Base-by-base conservation (phyloP, 768 basidiomycete genomes). In the Xerocomellus intermedius region DNA sequence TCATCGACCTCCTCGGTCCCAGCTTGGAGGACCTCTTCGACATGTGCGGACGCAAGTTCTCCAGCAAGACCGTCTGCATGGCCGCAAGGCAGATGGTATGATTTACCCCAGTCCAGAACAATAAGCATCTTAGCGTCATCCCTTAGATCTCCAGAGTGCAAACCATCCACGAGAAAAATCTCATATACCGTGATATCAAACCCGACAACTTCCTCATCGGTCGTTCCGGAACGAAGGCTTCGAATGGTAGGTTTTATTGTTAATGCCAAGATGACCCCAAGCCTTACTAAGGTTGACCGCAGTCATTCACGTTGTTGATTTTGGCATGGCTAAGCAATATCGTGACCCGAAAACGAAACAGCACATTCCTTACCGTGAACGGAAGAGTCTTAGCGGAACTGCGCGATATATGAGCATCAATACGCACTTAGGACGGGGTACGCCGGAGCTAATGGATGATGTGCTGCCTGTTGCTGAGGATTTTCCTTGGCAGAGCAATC, bases 361-460 rank as follows among this genome's bases (percentile, higher is more conserved):
- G 72, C 97, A 99, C 73, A 99, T 99, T 57, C 97, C 97, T 50
- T 99, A 99, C 74, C 84, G 97, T 57, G 97, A 99, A 77, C 83
- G 96, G 64, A 99, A 99, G 81, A 94, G 91, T 70, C 77, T 99
- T 51, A 92, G 89, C 65, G 97, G 97, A 16, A 99, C 97, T 16
- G 97, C 97, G 36, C 87, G 97, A 45, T 99, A 99, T 79, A 99
- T 99, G 97, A 94, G 91, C 71, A 98, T 99, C 73, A 99, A 99
- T 73, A 99, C 97, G 49, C 97, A 99, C 79, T 72, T 99, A 54
- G 97, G 97, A 39, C 82, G 97, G 78, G 95, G 94, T 94, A 70
- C 59, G 77, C 70, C 42, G 21, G 37, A 38, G 4, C 24, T 42
- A 33, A 28, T 54, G 14, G 21, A 36, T 24, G 33, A 21, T 48